These are phyloP conservation scores for Mycosphaerella arachidis DNA, from an alignment of 2,329 filamentous ascomycete species.

Conservation along the genomic window DNA sequence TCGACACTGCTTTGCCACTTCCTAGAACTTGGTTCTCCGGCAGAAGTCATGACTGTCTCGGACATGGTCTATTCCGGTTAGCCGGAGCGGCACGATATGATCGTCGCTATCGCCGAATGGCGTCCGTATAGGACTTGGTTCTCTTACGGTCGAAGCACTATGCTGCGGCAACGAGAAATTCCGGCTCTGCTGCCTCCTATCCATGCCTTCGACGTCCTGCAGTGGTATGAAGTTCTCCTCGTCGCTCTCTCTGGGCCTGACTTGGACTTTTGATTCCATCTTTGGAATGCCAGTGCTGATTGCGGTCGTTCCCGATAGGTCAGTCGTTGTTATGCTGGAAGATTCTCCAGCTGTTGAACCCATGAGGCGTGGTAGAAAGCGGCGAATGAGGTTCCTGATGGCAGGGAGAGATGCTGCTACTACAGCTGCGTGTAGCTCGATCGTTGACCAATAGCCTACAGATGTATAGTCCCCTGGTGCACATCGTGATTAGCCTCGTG, in stretches of 20 bases:
- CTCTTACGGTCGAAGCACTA: neutral
- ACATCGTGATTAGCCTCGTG: neutral
- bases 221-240: slow-evolving; percentile 16
- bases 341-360: slow-evolving; percentile 7
- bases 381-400: slow-evolving; percentile 13
- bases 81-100: neutral
- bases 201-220: slow-evolving; percentile 3
- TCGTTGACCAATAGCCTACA: slow-evolving; percentile 15
- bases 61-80: neutral
- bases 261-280: slow-evolving; percentile 3
- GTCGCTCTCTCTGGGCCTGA: slow-evolving; percentile 9
- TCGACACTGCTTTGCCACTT: neutral
- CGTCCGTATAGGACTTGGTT: neutral
- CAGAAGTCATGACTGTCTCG: neutral
- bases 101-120: neutral
- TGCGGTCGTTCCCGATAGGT: slow-evolving; percentile 6
- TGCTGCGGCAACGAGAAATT: neutral
- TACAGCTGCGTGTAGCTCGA: slow-evolving; percentile 15
- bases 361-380: slow-evolving; percentile 15
- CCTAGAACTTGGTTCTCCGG: neutral
- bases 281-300: slow-evolving; percentile 2
- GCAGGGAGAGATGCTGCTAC: slow-evolving; percentile 17
- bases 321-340: neutral
- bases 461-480: slow-evolving; percentile 11
- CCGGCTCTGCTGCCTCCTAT: neutral